phyloP scores from a whole-genome alignment of 441 rosid species.

The Corymbia citriodora region DNA sequence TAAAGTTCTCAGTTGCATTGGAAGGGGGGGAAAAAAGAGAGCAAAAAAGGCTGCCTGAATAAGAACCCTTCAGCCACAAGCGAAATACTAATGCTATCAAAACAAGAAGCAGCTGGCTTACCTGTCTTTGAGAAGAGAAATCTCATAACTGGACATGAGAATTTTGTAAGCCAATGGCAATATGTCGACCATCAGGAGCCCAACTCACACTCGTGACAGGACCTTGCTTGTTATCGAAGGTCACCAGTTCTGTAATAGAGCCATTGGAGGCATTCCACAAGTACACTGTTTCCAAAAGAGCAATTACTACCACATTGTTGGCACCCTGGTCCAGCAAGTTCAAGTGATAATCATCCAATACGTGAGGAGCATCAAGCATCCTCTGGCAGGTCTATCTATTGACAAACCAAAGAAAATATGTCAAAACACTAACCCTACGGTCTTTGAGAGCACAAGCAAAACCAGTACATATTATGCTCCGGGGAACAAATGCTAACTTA shows the following conservation, averaged over 20 bases:
- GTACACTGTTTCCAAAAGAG: constrained; percentile 50
- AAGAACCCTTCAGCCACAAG: neutral
- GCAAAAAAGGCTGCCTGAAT: neutral
- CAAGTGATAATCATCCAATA: constrained; percentile 59
- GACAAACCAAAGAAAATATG: neutral
- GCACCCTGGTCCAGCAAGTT: constrained; percentile 75
- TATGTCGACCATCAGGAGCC: constrained; percentile 64
- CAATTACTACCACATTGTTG: constrained; percentile 54
- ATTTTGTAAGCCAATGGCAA: constrained; percentile 65
- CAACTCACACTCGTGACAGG: constrained; percentile 67
- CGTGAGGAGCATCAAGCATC: constrained; percentile 61
- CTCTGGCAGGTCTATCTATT: constrained; percentile 42
- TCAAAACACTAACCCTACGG: neutral
- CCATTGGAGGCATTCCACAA: constrained; percentile 61
- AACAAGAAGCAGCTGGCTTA: neutral
- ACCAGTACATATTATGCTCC: neutral
- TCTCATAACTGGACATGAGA: constrained; percentile 70
- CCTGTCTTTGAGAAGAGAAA: constrained; percentile 30
- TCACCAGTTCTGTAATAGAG: constrained; percentile 55
- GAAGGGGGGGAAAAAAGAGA: neutral
- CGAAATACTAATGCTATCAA: neutral
- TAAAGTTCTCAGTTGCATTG: constrained; percentile 22
- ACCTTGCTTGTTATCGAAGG: constrained; percentile 48
- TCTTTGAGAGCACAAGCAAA: neutral
- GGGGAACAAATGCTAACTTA: neutral